Evolutionary conservation across 352 stramenopile genomes (phyloP), one percentile per base, ranked within the genome.

Genomic region (Phytophthora meadii): DNA sequence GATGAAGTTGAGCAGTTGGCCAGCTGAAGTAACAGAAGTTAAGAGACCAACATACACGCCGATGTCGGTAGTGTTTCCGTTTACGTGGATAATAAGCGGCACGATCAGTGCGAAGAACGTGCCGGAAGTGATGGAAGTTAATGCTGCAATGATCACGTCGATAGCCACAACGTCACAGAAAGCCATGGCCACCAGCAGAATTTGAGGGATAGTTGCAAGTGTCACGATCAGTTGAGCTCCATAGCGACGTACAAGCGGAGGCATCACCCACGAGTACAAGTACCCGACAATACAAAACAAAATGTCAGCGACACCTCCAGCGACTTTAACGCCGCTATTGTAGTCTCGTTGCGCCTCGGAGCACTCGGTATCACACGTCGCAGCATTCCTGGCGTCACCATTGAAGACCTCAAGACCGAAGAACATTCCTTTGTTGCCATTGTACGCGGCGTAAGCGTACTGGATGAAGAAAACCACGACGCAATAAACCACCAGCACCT

Each of bases 341-440:
- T 84, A 87, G 25, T 65, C 32, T 7, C 70, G 15, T 39, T 87
- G 76, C 10, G 28, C 58, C 10, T 67, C 45, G 4, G 77, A 77
- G 42, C 79, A 88, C 15, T 60, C 41, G 4, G 62, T 32, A 14
- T 57, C 68, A 53, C 79, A 88, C 2, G 62, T 70, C 47, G 28
- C 47, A 14, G 45, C 42, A 19, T 67, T 72, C 2, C 49, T 45
- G 2, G 77, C 59, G 12, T 76, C 55, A 32, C 79, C 77, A 25
- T 65, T 56, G n/a, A 58, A 83, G 14, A 88, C 75, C 50, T 83
- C 69, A 32, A 85, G 45, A 17, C 79, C 77, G 47, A 84, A 87
- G 61, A 87, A 88, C 68, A 85, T 78, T 1, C 79, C 74, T 60
- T 88, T 88, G 57, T 73, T 81, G 39, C 75, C 72, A 52, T 81